Evolutionary conservation across 2,329 filamentous ascomycete species (phyloP), one percentile per base, ranked within the genome.

Genomic region (Colletotrichum camelliae): DNA sequence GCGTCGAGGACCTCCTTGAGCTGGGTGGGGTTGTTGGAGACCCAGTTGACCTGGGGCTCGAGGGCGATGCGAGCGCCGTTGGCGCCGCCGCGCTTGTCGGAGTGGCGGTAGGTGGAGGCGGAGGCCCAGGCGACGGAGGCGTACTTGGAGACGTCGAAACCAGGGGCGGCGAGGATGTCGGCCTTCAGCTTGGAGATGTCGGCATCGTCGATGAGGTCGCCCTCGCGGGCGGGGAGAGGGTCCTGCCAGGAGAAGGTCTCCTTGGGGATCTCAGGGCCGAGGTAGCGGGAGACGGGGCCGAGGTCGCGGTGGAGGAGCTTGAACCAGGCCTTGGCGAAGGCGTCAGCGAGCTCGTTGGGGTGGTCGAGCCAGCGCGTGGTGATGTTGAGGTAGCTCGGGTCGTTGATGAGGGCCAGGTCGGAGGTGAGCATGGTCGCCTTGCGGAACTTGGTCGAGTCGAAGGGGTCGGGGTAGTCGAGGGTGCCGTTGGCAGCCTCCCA

Each of bases 251-350:
- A 81, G n/a, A 93, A 87, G 15, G 88, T 87, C 87, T 96, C 93
- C 69, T 88, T 86, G 64, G 94, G 94, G 21, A 95, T 88, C 84
- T 96, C 94, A 2, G 94, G 94, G 35, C 94, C 94, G 62, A 95
- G 81, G 88, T 94, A 96, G 82, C 93, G 93, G 29, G 89, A 82
- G 70, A 91, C 87, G 58, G 94, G 94, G 18, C 94, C 94, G 86
- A 96, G 90, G 83, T 96, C 94, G 86, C 94, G 94, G 87, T 96
- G 94, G 39, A 94, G 88, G 57, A 96, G 90, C 91, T 96, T 96
- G 91, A 95, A 96, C 94, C 94, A 96, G 16, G 94, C 94, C 66
- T 91, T 91, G 27, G 90, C 88, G 81, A 96, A 96, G 10, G 90
- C 92, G 76, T 95, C 91, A 70, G 88, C 89, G 52, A 96, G 89